Base-by-base conservation (phyloP, 495 filamentous ascomycete species). In the Friedmanniomyces endolithicus region DNA sequence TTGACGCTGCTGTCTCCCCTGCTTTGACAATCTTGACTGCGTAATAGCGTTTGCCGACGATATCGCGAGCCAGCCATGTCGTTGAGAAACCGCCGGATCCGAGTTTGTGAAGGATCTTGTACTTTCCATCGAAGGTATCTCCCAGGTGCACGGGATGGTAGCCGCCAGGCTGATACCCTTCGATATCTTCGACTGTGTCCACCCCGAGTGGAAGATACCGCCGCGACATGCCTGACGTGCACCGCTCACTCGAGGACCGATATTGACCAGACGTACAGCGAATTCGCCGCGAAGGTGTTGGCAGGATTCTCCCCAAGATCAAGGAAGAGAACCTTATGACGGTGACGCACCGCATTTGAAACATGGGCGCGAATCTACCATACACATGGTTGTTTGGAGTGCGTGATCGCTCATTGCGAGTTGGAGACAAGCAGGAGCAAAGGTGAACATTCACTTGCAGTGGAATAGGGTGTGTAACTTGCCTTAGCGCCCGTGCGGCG, bases 1-100 rank as follows among this genome's bases (percentile, higher is more conserved):
- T n/a, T 6, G 20, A 23, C 11, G 22, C 6, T 1, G 19, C 50
- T 8, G 40, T 45, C 27, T 53, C 50, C 11, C 67, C 65, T 1
- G 65, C 65, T 45, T 55, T 67, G 9, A 71, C 59, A 33, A 69
- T 59, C 56, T 71, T 71, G n/a, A 71, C 63, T 11, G 65, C 65
- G 17, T 61, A 58, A 59, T 65, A 65, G 40, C 53, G 17, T 31
- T 53, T 24, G 17, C n/a, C 39, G 23, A 33, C 40, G 19, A 25
- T 44, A 25, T 59, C 58, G 11, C 37, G 35, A 33, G 54, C 54
- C 22, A 60, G 58, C 53, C 53, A 60, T 25, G 56, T 50, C 17
- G 58, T 60, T 8, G 53, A 50, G 34, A 50, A 60, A 11, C 46
- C 43, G 37, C 58, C 58, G n/a, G 50, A n/a, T n/a, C 54, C 58